These are phyloP conservation scores for Paralagenidium karlingii DNA, from an alignment of 352 stramenopile genomes.

Conservation along the genomic window DNA sequence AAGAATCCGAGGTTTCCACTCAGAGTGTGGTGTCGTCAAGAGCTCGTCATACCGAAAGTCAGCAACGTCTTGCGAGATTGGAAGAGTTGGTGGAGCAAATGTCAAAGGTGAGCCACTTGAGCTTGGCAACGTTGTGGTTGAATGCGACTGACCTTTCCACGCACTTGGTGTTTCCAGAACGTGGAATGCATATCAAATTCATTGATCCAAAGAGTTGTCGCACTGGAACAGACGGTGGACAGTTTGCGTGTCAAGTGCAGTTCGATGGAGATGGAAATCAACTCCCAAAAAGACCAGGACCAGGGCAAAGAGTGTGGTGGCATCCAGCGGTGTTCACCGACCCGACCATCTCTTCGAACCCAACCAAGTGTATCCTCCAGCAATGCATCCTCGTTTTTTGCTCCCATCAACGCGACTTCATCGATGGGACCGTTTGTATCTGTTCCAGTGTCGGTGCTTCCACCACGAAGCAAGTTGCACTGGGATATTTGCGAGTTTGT, in stretches of 20 bases:
- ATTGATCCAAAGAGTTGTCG: background rate
- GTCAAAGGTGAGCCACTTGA: background rate
- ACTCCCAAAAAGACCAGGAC: background rate
- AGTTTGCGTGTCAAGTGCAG: conserved; percentile 10
- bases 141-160: background rate
- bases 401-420: conserved; percentile 21
- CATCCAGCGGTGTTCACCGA: background rate
- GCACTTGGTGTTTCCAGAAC: background rate
- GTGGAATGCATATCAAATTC: background rate
- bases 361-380: background rate
- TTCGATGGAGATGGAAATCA: conserved; percentile 1
- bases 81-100: background rate
- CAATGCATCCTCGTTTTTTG: background rate
- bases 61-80: background rate
- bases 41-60: background rate
- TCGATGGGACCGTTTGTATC: conserved; percentile 70
- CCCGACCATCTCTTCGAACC: conserved; percentile 2
- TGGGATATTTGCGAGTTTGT: conserved; percentile 84
- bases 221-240: background rate
- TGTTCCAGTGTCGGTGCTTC: conserved; percentile 72
- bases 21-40: too few species aligned
- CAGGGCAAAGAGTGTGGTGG: background rate
- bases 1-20: too few species aligned
- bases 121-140: background rate
- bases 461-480: conserved; percentile 70